These are phyloP conservation scores for Rachicladosporium sp. DNA, from an alignment of 2,329 filamentous ascomycete species.

Conservation along the genomic window DNA sequence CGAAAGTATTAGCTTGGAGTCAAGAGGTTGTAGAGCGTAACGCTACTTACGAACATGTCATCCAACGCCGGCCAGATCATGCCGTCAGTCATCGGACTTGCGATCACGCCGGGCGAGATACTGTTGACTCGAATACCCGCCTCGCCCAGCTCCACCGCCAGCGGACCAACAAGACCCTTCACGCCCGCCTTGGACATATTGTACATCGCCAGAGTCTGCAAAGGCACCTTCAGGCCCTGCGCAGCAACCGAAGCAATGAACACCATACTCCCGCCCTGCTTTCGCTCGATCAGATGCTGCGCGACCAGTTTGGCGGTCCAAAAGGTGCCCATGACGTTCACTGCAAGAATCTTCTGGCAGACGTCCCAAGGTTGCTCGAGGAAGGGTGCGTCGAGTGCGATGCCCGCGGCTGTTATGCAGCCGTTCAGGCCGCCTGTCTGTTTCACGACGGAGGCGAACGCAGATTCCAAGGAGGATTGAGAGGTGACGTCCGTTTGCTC, in stretches of 20 bases:
- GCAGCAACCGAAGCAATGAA: constrained; percentile 25
- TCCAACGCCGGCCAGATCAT: constrained; percentile 4
- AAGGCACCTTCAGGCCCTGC: constrained; percentile 19
- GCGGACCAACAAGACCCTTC: constrained; percentile 15
- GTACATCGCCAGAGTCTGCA: constrained; percentile 23
- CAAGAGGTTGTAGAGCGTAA: too few species aligned
- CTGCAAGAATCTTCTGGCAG: constrained; percentile 22
- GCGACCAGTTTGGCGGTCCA: constrained; percentile 22
- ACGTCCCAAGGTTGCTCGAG: constrained; percentile 19
- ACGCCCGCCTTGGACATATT: constrained; percentile 21
- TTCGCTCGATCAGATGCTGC: constrained; percentile 21
- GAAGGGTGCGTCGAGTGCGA: constrained; percentile 20
- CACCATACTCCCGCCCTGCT: constrained; percentile 24
- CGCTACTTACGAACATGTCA: constrained; percentile 6
- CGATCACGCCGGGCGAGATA: constrained; percentile 13
- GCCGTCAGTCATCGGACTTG: constrained; percentile 10
- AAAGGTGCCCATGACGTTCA: constrained; percentile 28
- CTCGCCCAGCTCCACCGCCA: constrained; percentile 10
- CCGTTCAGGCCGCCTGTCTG: constrained; percentile 15
- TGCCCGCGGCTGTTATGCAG: constrained; percentile 19
- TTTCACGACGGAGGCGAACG: constrained; percentile 14
- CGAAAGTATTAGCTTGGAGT: too few species aligned
- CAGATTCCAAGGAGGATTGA: constrained; percentile 12
- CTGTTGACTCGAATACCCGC: constrained; percentile 15
- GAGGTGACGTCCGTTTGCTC: constrained; percentile 27